These are phyloP conservation scores for Zygoascus tannicola DNA, from an alignment of 805 yeast genomes.

Conservation along the genomic window DNA sequence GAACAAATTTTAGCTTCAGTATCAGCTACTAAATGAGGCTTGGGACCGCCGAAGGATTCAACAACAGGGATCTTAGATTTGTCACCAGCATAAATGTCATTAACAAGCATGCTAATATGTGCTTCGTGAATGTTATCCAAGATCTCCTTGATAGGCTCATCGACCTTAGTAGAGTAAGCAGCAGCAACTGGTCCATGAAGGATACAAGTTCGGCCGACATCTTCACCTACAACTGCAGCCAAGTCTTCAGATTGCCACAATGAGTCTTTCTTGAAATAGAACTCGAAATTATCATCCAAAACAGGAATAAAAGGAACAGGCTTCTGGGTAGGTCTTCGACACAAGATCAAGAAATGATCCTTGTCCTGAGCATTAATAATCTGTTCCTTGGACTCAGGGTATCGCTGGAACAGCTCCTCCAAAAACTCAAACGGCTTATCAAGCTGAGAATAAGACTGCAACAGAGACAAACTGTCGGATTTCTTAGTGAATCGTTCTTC, in stretches of 20 bases:
- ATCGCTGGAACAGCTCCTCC: constrained; percentile 52
- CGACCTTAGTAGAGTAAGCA: constrained; percentile 72
- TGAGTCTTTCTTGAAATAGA: constrained; percentile 96
- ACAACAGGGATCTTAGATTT: constrained; percentile 70
- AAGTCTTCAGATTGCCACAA: constrained; percentile 98
- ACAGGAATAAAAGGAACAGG: constrained; percentile 98
- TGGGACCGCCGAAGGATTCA: constrained; percentile 76
- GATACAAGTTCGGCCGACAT: constrained; percentile 98
- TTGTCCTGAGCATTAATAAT: constrained; percentile 90
- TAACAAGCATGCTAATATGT: constrained; percentile 60
- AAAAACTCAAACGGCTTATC: constrained; percentile 55
- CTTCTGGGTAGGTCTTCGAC: constrained; percentile 79
- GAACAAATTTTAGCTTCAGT: constrained; percentile 11
- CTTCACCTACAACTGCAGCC: constrained; percentile 91
- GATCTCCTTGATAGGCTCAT: constrained; percentile 89
- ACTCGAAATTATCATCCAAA: constrained; percentile 86
- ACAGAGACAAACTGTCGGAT: constrained; percentile 41
- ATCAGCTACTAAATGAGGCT: constrained; percentile 30
- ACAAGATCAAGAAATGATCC: constrained; percentile 79
- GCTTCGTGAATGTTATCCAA: constrained; percentile 85
- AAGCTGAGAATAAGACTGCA: constrained; percentile 65
- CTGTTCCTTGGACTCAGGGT: constrained; percentile 70
- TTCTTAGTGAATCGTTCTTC: constrained; percentile 86
- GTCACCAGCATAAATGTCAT: constrained; percentile 64
- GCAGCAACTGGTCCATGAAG: constrained; percentile 99